Evolutionary conservation across 805 yeast genomes (phyloP).

Genomic region (Sungouiozyma intestinalis): DNA sequence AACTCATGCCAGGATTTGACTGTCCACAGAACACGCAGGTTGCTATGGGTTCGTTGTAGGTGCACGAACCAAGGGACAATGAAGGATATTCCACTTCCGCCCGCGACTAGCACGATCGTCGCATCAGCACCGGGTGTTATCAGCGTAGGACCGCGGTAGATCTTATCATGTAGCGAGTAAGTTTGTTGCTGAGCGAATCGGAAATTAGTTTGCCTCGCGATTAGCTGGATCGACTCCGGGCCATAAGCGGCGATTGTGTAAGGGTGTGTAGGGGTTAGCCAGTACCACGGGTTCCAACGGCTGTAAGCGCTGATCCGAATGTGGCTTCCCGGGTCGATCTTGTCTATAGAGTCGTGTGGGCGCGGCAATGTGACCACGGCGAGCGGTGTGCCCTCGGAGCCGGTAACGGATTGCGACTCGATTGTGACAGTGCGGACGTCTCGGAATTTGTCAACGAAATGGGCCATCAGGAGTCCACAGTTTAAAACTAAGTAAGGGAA

Average conservation of each 20-base stretch:
- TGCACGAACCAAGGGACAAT: slow-evolving; percentile 34
- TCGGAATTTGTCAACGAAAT: slow-evolving; percentile 4
- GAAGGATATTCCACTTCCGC: slow-evolving; percentile 66
- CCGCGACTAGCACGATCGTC: slow-evolving; percentile 43
- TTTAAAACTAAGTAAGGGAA: slow-evolving; percentile 25
- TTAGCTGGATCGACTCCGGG: slow-evolving; percentile 34
- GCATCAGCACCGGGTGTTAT: slow-evolving; percentile 36
- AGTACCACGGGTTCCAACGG: slow-evolving; percentile 30
- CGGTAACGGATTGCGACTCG: no score
- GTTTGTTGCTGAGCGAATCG: slow-evolving; percentile 24
- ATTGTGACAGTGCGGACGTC: no score
- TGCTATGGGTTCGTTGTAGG: background rate
- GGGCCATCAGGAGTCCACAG: slow-evolving; percentile 9
- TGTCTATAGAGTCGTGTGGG: slow-evolving; percentile 20
- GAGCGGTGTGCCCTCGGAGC: slow-evolving; percentile 9
- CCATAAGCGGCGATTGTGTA: slow-evolving; percentile 48
- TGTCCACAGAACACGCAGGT: background rate
- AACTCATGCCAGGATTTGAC: background rate
- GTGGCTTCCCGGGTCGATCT: slow-evolving; percentile 52
- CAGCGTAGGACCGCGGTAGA: background rate
- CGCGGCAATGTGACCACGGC: slow-evolving; percentile 1
- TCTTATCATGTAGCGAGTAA: slow-evolving; percentile 23
- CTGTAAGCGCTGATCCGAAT: slow-evolving; percentile 37
- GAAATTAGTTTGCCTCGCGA: slow-evolving; percentile 35
- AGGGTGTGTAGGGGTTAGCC: slow-evolving; percentile 57